phyloP scores from a whole-genome alignment of 192 early-diverging fungal genomes.

The Gaertneriomyces sp. region DNA sequence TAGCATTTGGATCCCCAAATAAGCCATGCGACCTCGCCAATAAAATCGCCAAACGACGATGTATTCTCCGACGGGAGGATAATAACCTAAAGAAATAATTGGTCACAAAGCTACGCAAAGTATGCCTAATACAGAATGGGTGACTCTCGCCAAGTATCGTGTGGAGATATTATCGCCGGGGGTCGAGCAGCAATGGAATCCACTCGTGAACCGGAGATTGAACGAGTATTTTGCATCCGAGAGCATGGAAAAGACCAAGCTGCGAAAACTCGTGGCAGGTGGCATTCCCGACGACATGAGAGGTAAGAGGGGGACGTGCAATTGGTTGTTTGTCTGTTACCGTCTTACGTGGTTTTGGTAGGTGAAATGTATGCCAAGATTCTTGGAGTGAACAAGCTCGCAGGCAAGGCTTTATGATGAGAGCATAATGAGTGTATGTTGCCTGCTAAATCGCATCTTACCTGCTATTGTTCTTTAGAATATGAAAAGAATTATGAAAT shows the following conservation, averaged over 20 bases:
- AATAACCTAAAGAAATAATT: no score
- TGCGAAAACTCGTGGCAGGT: conserved; percentile 35
- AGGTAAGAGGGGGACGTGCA: conserved; percentile 22
- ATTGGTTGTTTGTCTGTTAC: neutral
- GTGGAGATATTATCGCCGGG: neutral
- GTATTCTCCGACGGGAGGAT: no score
- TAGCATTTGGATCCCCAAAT: no score
- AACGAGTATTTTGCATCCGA: conserved; percentile 13
- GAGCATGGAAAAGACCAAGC: conserved; percentile 35
- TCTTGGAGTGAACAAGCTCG: conserved; percentile 35
- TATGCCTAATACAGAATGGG: conserved; percentile 3
- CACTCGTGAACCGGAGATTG: conserved; percentile 9
- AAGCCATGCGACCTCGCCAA: no score
- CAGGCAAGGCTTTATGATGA: conserved; percentile 23
- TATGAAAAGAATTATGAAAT: conserved; percentile 44
- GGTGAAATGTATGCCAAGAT: conserved; percentile 39
- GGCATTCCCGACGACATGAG: conserved; percentile 40
- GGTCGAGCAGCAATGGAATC: neutral
- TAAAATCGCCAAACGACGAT: no score
- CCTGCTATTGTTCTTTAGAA: conserved; percentile 19
- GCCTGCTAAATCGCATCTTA: neutral
- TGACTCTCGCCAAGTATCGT: neutral
- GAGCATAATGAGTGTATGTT: neutral
- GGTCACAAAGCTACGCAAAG: neutral
- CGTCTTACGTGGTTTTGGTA: conserved; percentile 2